A percentile compares a stretch with the other conserved stretches of the same genome.
These are phyloP conservation scores for Naganishia liquefaciens DNA, from an alignment of 1,284 basidiomycete species.

Conservation along the genomic window DNA sequence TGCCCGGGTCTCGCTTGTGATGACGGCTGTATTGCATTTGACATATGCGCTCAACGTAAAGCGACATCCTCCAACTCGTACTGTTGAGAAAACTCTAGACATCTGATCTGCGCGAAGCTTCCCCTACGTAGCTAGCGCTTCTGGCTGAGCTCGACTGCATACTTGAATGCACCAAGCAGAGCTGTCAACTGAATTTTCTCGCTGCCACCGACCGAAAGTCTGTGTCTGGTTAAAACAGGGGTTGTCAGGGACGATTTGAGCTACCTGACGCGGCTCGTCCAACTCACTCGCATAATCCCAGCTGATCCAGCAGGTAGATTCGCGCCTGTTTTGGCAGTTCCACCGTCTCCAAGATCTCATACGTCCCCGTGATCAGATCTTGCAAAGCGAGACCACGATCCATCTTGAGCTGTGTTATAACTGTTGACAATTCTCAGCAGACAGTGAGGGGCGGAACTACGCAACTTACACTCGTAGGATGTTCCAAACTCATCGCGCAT, in stretches of 20 bases:
- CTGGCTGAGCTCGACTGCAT: slow-evolving; percentile 69
- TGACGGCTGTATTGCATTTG: background rate
- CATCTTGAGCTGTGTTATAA: slow-evolving; percentile 81
- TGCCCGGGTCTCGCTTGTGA: background rate
- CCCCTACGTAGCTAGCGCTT: slow-evolving; percentile 10
- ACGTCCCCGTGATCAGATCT: slow-evolving; percentile 90
- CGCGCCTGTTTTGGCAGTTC: slow-evolving; percentile 83
- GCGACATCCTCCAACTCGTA: no score
- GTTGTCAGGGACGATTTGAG: slow-evolving; percentile 7
- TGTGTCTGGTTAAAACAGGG: slow-evolving; percentile 63
- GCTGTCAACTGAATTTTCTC: slow-evolving; percentile 95
- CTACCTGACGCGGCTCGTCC: background rate
- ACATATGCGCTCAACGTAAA: background rate
- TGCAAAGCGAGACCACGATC: slow-evolving; percentile 92
- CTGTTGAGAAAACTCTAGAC: background rate
- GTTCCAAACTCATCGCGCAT: slow-evolving; percentile 94
- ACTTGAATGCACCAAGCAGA: slow-evolving; percentile 89
- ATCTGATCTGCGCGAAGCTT: background rate
- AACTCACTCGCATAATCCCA: slow-evolving; percentile 84
- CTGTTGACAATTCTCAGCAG: no score
- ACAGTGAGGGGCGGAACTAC: slow-evolving; percentile 2
- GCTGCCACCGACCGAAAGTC: slow-evolving; percentile 85
- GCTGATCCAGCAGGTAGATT: slow-evolving; percentile 86
- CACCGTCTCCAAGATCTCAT: slow-evolving; percentile 83
- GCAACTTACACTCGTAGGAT: slow-evolving; percentile 73